A percentile compares a stretch with the other conserved stretches of the same genome.
These are phyloP conservation scores for Mallotus repandus DNA, from an alignment of 441 rosid genomes.

Conservation along the genomic window DNA sequence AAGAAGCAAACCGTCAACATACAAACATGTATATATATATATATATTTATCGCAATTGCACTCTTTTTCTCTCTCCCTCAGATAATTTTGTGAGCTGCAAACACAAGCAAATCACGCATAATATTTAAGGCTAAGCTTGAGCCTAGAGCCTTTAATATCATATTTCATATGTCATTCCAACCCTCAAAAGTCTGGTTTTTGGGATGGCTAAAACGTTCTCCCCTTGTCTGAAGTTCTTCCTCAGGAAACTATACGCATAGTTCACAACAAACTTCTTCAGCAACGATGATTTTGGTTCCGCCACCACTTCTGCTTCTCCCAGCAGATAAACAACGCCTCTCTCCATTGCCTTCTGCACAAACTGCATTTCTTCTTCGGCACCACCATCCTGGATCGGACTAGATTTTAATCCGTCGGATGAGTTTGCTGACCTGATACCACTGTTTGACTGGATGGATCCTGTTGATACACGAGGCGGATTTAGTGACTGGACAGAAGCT, in stretches of 20 bases:
- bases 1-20: no score
- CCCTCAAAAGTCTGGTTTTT: constrained; percentile 56
- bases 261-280: constrained; percentile 69
- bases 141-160: constrained; percentile 20
- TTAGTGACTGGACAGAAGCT: constrained; percentile 8
- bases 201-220: constrained; percentile 57
- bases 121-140: no score
- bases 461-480: constrained; percentile 24
- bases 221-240: constrained; percentile 64
- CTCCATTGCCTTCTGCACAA: constrained; percentile 61
- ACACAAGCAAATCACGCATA: background rate
- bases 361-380: constrained; percentile 49
- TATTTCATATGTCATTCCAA: constrained; percentile 82
- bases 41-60: no score
- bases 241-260: constrained; percentile 49
- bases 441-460: constrained; percentile 31
- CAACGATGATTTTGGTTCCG: constrained; percentile 47
- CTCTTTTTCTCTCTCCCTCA: no score
- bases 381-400: constrained; percentile 24
- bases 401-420: constrained; percentile 27
- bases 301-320: constrained; percentile 69
- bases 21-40: no score
- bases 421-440: constrained; percentile 17
- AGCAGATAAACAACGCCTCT: constrained; percentile 62
- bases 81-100: no score